Evolutionary conservation across 768 basidiomycete genomes (phyloP).

Genomic region (Pulveroboletus frians): DNA sequence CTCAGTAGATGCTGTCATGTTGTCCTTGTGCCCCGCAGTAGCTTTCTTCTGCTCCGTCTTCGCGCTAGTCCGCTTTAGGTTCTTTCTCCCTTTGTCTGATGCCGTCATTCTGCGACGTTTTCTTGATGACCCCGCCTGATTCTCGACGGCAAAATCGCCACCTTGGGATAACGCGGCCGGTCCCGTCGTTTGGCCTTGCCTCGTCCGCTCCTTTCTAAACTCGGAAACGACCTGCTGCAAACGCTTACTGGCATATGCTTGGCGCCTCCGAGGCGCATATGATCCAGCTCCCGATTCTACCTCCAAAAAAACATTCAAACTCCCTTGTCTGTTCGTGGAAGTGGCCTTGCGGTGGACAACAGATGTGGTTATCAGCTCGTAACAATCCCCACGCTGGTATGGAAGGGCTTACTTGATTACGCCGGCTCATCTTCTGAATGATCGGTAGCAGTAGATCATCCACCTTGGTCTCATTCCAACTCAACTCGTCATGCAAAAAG

Average conservation of each 20-base stretch:
- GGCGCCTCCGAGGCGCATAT: slow-evolving; percentile 70
- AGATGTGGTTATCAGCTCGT: neutral
- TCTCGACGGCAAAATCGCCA: slow-evolving; percentile 25
- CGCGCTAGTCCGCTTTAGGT: neutral
- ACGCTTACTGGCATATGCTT: slow-evolving; percentile 81
- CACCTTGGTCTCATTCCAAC: slow-evolving; percentile 78
- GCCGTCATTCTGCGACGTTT: slow-evolving; percentile 30
- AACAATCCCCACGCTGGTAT: neutral
- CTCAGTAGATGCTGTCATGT: slow-evolving; percentile 1
- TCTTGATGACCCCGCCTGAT: slow-evolving; percentile 22
- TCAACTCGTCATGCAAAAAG: slow-evolving; percentile 71
- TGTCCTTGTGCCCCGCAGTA: neutral
- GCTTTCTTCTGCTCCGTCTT: slow-evolving; percentile 3
- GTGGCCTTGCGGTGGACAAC: slow-evolving; percentile 38
- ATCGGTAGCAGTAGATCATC: slow-evolving; percentile 90
- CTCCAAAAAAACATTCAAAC: slow-evolving; percentile 71
- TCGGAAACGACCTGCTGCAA: slow-evolving; percentile 83
- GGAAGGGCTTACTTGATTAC: slow-evolving; percentile 53
- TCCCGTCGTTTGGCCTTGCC: slow-evolving; percentile 12
- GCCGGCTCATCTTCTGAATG: slow-evolving; percentile 82
- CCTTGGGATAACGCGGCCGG: slow-evolving; percentile 21
- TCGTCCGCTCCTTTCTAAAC: slow-evolving; percentile 50
- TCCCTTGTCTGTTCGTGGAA: slow-evolving; percentile 71
- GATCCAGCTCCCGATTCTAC: slow-evolving; percentile 61
- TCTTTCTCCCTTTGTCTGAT: slow-evolving; percentile 9